Percentiles rank a stretch among this genome's conserved stretches.
Conservation (phyloP, 2,329 filamentous ascomycete genomes). For the Neurospora crassa region DNA sequence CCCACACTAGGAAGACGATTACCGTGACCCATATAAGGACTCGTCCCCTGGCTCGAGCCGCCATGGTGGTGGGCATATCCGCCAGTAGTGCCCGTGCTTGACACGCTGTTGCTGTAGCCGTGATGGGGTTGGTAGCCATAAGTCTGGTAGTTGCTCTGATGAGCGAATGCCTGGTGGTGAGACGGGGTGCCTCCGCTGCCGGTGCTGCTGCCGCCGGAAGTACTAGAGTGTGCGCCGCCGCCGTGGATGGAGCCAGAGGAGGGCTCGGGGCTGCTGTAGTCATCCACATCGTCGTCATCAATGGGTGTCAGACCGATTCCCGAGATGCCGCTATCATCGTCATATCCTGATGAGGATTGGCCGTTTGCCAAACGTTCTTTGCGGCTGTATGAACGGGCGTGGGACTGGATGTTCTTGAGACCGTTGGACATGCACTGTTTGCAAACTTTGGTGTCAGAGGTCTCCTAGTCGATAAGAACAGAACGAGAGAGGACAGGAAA, state of each 20-base stretch:
- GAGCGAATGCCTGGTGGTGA: conserved; percentile 11
- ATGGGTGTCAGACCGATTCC: conserved; percentile 48
- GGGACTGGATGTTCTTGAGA: conserved; percentile 68
- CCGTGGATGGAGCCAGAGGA: conserved; percentile 25
- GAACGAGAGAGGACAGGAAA: conserved; percentile 17
- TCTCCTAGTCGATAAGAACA: background rate
- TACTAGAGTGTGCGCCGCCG: conserved; percentile 30
- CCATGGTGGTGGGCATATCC: conserved; percentile 19
- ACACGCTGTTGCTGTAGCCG: conserved; percentile 46
- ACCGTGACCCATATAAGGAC: conserved; percentile 37
- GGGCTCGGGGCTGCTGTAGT: conserved; percentile 46
- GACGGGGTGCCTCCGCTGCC: conserved; percentile 20
- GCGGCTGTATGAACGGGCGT: conserved; percentile 54
- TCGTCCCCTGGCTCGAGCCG: conserved; percentile 27
- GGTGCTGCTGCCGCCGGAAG: conserved; percentile 28
- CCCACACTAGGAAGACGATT: conserved; percentile 41
- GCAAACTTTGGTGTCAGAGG: too few species aligned
- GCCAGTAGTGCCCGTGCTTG: conserved; percentile 33
- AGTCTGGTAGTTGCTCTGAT: conserved; percentile 17
- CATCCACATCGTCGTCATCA: conserved; percentile 46
- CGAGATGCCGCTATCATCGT: conserved; percentile 64
- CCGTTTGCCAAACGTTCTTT: conserved; percentile 50
- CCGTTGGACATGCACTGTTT: conserved; percentile 72
- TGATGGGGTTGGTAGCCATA: conserved; percentile 20
- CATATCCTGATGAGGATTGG: conserved; percentile 39